A percentile compares a stretch with the other conserved stretches of the same genome.
Evolutionary conservation across 352 stramenopile genomes (phyloP).

Genomic region (Phytophthora fragariae): DNA sequence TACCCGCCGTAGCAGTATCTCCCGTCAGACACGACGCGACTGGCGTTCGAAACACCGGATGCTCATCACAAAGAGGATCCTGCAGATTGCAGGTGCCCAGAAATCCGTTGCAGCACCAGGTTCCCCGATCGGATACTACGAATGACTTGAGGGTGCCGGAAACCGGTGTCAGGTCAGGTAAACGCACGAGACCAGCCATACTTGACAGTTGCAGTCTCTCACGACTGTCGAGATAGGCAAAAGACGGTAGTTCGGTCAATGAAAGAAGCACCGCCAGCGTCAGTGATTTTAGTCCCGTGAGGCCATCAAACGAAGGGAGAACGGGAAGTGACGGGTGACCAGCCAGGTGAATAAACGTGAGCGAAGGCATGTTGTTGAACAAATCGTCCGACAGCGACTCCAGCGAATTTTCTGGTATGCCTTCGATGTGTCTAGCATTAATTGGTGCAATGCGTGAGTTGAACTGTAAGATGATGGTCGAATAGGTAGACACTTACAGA

Average conservation of each 20-base stretch:
- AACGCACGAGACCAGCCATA: background rate
- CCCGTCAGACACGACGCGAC: constrained; percentile 7
- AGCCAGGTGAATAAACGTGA: constrained; percentile 38
- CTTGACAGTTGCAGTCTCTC: constrained; percentile 21
- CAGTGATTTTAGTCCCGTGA: constrained; percentile 32
- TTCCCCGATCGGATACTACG: background rate
- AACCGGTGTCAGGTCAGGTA: constrained; percentile 26
- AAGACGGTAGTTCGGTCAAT: constrained; percentile 15
- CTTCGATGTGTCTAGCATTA: constrained; percentile 18
- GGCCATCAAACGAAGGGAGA: constrained; percentile 26
- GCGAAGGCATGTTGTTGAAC: constrained; percentile 38
- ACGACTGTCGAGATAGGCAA: constrained; percentile 17
- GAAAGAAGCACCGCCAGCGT: constrained; percentile 21
- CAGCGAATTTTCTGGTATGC: background rate
- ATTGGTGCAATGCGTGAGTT: background rate
- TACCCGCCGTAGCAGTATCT: background rate
- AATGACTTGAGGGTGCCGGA: constrained; percentile 9
- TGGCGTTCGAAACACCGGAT: constrained; percentile 1
- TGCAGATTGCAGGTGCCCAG: constrained; percentile 20
- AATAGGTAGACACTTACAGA: constrained; percentile 22
- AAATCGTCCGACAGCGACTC: constrained; percentile 22
- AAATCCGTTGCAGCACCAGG: constrained; percentile 40
- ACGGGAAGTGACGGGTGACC: constrained; percentile 5
- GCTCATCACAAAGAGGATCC: constrained; percentile 15
- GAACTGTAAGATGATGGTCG: background rate